phyloP scores from a whole-genome alignment of 225 moss, liverwort and hornwort genomes.

The Pleurozium schreberi region DNA sequence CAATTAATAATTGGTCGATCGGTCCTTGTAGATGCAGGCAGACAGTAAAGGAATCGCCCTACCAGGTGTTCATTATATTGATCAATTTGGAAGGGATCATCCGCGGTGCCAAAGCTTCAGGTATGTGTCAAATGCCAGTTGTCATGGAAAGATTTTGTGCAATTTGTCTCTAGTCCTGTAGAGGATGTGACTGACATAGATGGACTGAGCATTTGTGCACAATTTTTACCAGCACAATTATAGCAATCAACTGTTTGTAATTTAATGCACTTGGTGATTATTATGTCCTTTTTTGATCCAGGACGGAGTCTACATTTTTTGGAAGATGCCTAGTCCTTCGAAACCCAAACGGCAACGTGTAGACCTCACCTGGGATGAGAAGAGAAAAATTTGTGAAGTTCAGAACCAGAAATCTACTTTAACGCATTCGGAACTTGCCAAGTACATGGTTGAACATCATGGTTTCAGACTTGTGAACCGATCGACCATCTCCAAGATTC shows the following conservation, averaged over 20 bases:
- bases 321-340: background rate
- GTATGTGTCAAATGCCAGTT: background rate
- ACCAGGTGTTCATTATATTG: background rate
- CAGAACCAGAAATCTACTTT: background rate
- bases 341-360: constrained; percentile 11
- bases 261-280: background rate
- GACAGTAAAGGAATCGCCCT: background rate
- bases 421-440: constrained; percentile 3
- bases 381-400: constrained; percentile 3
- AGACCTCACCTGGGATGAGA: constrained; percentile 9
- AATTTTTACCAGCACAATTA: background rate
- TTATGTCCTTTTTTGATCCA: background rate
- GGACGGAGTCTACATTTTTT: background rate
- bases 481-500: constrained; percentile 4
- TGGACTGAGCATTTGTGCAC: background rate
- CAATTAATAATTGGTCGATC: background rate
- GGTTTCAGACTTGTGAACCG: constrained; percentile 6
- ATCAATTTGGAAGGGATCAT: background rate
- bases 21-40: constrained; percentile 1
- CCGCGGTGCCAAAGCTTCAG: background rate
- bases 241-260: background rate
- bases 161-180: background rate
- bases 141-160: background rate
- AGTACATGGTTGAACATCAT: constrained; percentile 7
- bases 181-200: background rate